Evolutionary conservation across 2,329 filamentous ascomycete species (phyloP).

Genomic region (Neonectria punicea): DNA sequence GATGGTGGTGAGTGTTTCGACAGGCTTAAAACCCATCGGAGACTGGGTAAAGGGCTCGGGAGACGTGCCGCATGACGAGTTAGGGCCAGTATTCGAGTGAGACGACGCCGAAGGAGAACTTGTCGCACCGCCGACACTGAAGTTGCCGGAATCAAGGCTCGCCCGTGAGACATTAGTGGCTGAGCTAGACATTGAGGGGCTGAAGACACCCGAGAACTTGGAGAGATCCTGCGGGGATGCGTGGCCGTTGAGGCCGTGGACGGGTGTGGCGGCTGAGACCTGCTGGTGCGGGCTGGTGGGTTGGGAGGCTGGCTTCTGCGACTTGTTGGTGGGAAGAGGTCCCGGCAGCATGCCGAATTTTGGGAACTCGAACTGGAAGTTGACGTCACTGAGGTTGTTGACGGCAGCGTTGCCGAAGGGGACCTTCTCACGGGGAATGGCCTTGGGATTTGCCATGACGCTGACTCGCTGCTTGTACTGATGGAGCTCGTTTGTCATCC

Average conservation of each 20-base stretch:
- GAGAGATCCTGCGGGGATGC: constrained; percentile 57
- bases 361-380: constrained; percentile 96
- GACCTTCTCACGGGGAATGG: constrained; percentile 53
- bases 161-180: constrained; percentile 59
- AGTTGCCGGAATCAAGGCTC: constrained; percentile 63
- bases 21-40: constrained; percentile 71
- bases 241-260: constrained; percentile 44
- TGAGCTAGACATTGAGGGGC: constrained; percentile 61
- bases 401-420: constrained; percentile 59
- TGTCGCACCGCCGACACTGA: constrained; percentile 61
- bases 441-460: constrained; percentile 56
- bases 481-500: constrained; percentile 83
- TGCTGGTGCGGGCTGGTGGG: constrained; percentile 47
- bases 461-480: constrained; percentile 92
- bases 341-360: constrained; percentile 83
- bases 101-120: constrained; percentile 74
- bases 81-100: constrained; percentile 67
- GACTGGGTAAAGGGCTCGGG: constrained; percentile 81
- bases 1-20: constrained; percentile 72
- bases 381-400: constrained; percentile 75
- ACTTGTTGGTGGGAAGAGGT: constrained; percentile 46
- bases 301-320: constrained; percentile 43
- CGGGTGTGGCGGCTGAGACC: constrained; percentile 38
- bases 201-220: constrained; percentile 69
- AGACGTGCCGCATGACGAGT: constrained; percentile 79